Evolutionary conservation across 1,139 yeast species (phyloP).

Genomic region (Candida glucosophila): DNA sequence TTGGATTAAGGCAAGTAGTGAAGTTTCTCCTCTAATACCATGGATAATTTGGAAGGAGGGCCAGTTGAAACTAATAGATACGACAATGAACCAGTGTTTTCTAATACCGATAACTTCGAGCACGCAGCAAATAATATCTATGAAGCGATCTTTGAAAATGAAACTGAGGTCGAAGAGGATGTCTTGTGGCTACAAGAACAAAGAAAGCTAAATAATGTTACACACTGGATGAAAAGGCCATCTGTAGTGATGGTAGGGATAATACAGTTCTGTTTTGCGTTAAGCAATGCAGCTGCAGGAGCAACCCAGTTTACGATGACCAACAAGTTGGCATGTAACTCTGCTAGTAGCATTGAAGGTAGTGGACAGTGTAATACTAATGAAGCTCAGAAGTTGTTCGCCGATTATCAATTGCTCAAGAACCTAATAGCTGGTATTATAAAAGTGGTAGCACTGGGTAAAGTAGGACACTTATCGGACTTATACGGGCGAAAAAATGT

Average conservation of each 20-base stretch:
- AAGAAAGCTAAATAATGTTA: constrained; percentile 14
- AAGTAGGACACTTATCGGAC: constrained; percentile 58
- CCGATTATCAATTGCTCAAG: constrained; percentile 26
- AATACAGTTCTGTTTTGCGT: constrained; percentile 19
- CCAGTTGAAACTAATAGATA: too few species aligned
- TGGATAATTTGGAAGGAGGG: constrained; percentile 1
- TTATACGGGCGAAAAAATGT: constrained; percentile 50
- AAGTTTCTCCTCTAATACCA: not conserved
- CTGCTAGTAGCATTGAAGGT: constrained; percentile 8
- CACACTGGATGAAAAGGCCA: constrained; percentile 29
- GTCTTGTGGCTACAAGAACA: constrained; percentile 24
- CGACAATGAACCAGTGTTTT: too few species aligned
- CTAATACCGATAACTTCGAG: constrained; percentile 7
- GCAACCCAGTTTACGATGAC: constrained; percentile 25
- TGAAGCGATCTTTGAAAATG: constrained; percentile 22
- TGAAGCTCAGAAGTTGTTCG: constrained; percentile 26
- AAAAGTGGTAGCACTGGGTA: constrained; percentile 33
- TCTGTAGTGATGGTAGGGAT: constrained; percentile 22
- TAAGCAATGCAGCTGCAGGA: constrained; percentile 23
- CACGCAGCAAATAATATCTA: constrained; percentile 22
- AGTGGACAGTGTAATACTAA: constrained; percentile 20
- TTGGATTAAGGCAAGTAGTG: too few species aligned
- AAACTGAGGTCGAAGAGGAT: constrained; percentile 17
- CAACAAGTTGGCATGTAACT: constrained; percentile 31
- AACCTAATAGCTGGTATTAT: constrained; percentile 18